Conservation (phyloP, 2,329 filamentous ascomycete species). For the Fusarium sp. region DNA sequence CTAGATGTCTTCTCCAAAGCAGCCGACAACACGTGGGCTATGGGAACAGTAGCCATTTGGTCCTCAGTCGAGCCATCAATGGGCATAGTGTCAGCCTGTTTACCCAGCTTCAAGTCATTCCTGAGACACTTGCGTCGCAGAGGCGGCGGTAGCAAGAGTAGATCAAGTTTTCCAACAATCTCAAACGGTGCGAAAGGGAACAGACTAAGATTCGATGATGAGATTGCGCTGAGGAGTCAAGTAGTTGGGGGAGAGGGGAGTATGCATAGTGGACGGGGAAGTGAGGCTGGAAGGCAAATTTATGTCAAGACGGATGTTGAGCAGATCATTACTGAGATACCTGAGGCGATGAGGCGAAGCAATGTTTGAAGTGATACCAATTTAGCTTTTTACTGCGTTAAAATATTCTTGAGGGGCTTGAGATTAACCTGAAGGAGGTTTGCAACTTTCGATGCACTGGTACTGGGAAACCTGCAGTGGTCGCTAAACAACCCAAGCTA, state of each 20-base stretch:
- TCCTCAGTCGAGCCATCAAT: constrained; percentile 22
- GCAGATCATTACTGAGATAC: constrained; percentile 5
- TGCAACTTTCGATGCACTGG: no score
- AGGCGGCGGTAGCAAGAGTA: background rate
- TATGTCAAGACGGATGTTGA: constrained; percentile 24
- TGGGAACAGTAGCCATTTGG: constrained; percentile 26
- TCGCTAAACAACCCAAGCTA: no score
- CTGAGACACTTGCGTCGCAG: background rate
- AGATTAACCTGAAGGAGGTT: no score
- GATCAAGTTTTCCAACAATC: background rate
- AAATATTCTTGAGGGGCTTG: no score
- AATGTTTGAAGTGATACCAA: constrained; percentile 1
- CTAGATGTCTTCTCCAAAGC: background rate
- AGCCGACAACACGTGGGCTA: constrained; percentile 9
- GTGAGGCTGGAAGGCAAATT: constrained; percentile 8
- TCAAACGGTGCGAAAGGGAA: background rate
- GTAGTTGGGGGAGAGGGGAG: constrained; percentile 12
- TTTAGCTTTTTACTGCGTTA: background rate
- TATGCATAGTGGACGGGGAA: background rate
- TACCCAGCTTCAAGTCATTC: constrained; percentile 22
- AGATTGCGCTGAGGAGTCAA: constrained; percentile 17
- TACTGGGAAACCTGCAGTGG: no score
- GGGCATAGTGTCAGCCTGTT: constrained; percentile 18
- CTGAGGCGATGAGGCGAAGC: background rate
- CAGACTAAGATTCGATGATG: constrained; percentile 4